Base-by-base conservation (phyloP, 441 rosid species). In the Corymbia calophylla region DNA sequence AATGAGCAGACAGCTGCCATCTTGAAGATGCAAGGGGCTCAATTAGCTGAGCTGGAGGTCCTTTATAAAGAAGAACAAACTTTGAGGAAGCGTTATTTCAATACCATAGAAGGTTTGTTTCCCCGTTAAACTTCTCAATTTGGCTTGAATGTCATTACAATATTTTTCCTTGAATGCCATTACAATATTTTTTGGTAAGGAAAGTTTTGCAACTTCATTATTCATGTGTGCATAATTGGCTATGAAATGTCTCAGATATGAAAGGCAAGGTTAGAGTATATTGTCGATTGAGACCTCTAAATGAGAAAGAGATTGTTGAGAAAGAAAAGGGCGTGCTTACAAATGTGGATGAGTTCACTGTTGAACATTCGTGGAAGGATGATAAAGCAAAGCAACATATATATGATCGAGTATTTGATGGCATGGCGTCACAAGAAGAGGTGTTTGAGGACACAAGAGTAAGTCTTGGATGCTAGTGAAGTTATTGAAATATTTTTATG, bases 1-100 rank as follows among this genome's bases (percentile, higher is more conserved):
- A 98, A 98, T 91, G 98, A 96, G 92, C 99, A 96, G 93, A 98
- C 99, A 91, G 99, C 99, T 91, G 94, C 98, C 88, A 96, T 98
- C 92, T 92, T 98, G 94, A 98, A 95, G 94, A 97, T 95, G 99
- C 99, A 98, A 91, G 98, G 95, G 88, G 93, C 95, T 88, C 99
- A 97, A 94, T 96, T 98, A 91, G 97, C 97, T 66, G 99, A 97
- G 93, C 92, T 96, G 82, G 99, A 98, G 92, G 91, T 89, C 13
- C 96, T 96, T 70, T 98, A 98, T 51, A 97, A 96, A 93, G 99
- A 98, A 92, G 99, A 98, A 89, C 99, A 98, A 92, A 91, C 95
- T 89, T 87, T 97, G 88, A 93, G 99, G 91, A 98, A 98, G 91
- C 95, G 97, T 80, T 98, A 96, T 56, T 98, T 96, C 89, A 98